phyloP scores from a whole-genome alignment of 2,329 filamentous ascomycete species.

The Fusarium newnesense region DNA sequence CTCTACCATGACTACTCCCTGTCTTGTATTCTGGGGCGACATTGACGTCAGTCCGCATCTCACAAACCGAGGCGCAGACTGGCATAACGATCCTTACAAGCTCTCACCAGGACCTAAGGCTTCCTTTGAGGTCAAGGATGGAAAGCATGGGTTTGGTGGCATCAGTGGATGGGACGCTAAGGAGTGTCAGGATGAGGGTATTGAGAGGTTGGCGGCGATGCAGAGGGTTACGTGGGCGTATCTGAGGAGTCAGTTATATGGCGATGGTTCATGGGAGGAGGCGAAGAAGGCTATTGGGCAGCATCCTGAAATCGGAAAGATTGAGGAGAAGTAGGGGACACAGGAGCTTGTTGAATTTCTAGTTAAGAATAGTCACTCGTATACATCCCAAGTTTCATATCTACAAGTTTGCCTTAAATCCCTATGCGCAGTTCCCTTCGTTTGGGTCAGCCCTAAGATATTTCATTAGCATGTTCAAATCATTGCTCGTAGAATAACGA shows the following conservation, averaged over 20 bases:
- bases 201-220: slow-evolving; percentile 36
- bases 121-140: slow-evolving; percentile 32
- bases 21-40: slow-evolving; percentile 41
- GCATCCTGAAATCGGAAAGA: slow-evolving; percentile 29
- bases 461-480: fast-evolving
- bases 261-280: slow-evolving; percentile 33
- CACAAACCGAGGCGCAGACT: slow-evolving; percentile 35
- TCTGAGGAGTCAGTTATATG: slow-evolving; percentile 37
- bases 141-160: slow-evolving; percentile 42
- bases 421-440: background rate
- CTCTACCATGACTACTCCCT: slow-evolving; percentile 28
- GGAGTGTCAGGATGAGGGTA: slow-evolving; percentile 40
- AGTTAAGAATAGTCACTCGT: background rate
- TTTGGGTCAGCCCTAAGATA: background rate
- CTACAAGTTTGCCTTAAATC: background rate
- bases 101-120: slow-evolving; percentile 32
- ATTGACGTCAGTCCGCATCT: slow-evolving; percentile 37
- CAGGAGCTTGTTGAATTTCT: background rate
- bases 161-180: slow-evolving; percentile 42
- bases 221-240: slow-evolving; percentile 43
- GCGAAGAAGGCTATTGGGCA: slow-evolving; percentile 23
- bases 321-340: slow-evolving; percentile 23
- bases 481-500: fast-evolving
- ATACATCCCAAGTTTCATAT: too few relatives aligned
- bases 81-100: slow-evolving; percentile 41